phyloP scores from a whole-genome alignment of 2,329 filamentous ascomycete species.

The Aspergillus awamori region DNA sequence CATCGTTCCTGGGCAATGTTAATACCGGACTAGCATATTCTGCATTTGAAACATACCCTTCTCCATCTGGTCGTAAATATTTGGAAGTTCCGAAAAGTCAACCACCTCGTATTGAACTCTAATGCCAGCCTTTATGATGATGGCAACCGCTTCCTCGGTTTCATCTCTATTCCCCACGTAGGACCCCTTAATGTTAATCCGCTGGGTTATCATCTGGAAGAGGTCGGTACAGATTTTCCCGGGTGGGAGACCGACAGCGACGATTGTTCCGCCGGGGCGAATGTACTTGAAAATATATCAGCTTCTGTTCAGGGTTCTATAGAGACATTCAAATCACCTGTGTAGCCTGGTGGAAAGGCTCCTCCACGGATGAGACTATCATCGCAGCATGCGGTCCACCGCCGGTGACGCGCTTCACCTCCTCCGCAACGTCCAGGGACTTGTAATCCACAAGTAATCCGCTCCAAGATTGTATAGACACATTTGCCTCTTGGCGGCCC shows the following conservation, averaged over 20 bases:
- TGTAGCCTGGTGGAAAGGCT: conserved; percentile 85
- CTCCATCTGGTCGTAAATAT: conserved; percentile 72
- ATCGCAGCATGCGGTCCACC: conserved; percentile 86
- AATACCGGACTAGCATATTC: not conserved
- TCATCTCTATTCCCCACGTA: conserved; percentile 91
- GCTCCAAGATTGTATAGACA: conserved; percentile 67
- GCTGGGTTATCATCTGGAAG: conserved; percentile 80
- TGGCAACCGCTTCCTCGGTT: conserved; percentile 82
- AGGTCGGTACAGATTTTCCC: conserved; percentile 78
- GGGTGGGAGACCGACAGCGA: conserved; percentile 84
- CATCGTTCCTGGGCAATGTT: not conserved
- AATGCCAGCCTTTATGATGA: conserved; percentile 78
- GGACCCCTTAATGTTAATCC: conserved; percentile 85
- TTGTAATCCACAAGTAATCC: conserved; percentile 73
- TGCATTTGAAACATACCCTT: not conserved
- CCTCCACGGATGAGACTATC: conserved; percentile 79
- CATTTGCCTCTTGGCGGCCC: conserved; percentile 76
- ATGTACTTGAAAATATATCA: conserved; percentile 66
- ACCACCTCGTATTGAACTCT: conserved; percentile 80
- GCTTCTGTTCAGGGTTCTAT: conserved; percentile 25
- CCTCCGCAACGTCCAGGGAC: conserved; percentile 73
- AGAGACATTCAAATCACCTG: conserved; percentile 7
- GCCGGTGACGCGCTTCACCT: conserved; percentile 76
- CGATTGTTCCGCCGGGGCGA: conserved; percentile 74
- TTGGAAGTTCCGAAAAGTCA: conserved; percentile 74